Evolutionary conservation across 495 filamentous ascomycete genomes (phyloP).

Genomic region (Paragyromitra xinjiangensis): DNA sequence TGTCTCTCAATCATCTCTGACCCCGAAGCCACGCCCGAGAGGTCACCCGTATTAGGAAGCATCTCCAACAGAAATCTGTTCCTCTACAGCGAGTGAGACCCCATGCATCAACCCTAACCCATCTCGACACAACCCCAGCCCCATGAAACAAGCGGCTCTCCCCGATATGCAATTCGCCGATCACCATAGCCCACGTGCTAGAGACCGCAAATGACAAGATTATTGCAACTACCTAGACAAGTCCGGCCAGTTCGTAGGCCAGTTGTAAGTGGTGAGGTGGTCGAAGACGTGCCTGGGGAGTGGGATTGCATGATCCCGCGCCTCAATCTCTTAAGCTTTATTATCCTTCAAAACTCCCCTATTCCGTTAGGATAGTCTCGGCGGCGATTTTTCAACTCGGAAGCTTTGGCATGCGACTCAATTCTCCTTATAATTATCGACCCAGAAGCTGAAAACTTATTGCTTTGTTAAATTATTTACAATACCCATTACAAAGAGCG

Average conservation of each 20-base stretch:
- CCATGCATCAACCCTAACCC: background rate
- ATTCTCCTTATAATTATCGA: background rate
- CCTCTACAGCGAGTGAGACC: background rate
- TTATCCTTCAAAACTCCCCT: background rate
- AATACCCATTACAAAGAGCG: background rate
- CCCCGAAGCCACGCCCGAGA: too few relatives aligned
- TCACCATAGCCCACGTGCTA: background rate
- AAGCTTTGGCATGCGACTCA: background rate
- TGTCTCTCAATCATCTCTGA: too few relatives aligned
- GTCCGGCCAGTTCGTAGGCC: background rate
- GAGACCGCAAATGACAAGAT: background rate
- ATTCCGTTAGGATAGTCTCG: background rate
- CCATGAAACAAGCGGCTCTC: background rate
- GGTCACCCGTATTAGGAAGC: too few relatives aligned
- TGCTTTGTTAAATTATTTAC: conserved; percentile 3
- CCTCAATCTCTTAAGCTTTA: background rate
- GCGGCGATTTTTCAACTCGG: background rate
- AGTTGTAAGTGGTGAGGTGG: background rate
- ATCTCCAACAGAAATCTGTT: too few relatives aligned
- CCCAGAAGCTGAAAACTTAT: background rate
- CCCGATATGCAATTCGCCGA: conserved; percentile 6
- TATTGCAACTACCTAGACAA: background rate
- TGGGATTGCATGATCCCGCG: conserved; percentile 1
- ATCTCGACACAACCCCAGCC: background rate
- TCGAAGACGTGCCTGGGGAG: background rate